Evolutionary conservation across 2,329 filamentous ascomycete species (phyloP).

Genomic region (Harringtonia aguacate): DNA sequence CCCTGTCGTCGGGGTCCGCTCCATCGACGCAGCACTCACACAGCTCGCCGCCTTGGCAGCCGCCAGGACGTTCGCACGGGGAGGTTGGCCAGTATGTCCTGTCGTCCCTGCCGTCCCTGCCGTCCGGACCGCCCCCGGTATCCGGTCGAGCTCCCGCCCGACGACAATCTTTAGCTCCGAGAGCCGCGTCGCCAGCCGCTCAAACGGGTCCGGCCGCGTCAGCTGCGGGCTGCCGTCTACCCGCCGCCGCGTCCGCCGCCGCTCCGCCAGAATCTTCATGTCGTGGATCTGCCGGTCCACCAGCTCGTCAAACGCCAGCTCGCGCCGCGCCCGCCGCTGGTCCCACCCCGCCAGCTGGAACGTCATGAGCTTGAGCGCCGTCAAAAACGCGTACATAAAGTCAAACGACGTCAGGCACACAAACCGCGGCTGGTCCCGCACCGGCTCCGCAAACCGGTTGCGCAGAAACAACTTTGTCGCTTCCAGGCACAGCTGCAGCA

Average conservation of each 20-base stretch:
- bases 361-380: slow-evolving; percentile 33
- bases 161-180: slow-evolving; percentile 10
- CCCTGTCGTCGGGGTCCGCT: no score
- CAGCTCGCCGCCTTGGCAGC: no score
- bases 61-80: no score
- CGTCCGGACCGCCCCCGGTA: neutral
- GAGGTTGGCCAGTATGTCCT: no score
- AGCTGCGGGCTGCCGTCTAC: neutral
- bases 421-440: slow-evolving; percentile 24
- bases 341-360: slow-evolving; percentile 37
- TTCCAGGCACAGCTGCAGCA: slow-evolving; percentile 34
- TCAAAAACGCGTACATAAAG: slow-evolving; percentile 34
- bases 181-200: slow-evolving; percentile 12
- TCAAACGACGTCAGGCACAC: slow-evolving; percentile 34
- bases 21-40: no score
- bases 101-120: neutral
- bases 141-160: slow-evolving; percentile 7
- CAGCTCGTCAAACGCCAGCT: slow-evolving; percentile 23
- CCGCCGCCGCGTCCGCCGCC: slow-evolving; percentile 8
- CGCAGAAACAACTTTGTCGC: slow-evolving; percentile 29
- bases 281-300: slow-evolving; percentile 20
- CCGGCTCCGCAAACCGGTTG: slow-evolving; percentile 14
- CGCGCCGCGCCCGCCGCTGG: slow-evolving; percentile 21
- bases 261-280: slow-evolving; percentile 17
- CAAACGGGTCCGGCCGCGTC: slow-evolving; percentile 8